Percentiles rank a stretch among this genome's conserved stretches.
These are phyloP conservation scores for Nepenthes gracilis DNA, from an alignment of 148 eudicot species.

Conservation along the genomic window DNA sequence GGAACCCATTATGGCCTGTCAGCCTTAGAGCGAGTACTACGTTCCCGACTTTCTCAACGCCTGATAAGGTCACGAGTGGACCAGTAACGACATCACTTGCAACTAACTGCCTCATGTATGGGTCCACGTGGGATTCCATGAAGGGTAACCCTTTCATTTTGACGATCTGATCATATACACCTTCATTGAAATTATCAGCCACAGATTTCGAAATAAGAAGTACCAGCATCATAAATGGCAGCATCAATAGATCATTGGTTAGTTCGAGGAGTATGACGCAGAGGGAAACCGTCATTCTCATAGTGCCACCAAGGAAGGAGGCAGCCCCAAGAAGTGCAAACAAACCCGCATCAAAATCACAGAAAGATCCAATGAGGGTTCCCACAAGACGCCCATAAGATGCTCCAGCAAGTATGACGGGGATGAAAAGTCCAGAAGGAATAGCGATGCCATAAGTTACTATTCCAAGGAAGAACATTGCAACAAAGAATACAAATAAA, in stretches of 20 bases:
- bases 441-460: slow-evolving; percentile 74
- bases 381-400: slow-evolving; percentile 72
- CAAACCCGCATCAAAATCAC: slow-evolving; percentile 40
- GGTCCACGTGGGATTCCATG: slow-evolving; percentile 68
- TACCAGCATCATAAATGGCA: slow-evolving; percentile 64
- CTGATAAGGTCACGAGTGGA: slow-evolving; percentile 41
- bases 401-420: slow-evolving; percentile 79
- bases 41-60: slow-evolving; percentile 56
- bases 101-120: slow-evolving; percentile 57
- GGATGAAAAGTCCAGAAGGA: slow-evolving; percentile 78
- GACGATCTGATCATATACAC: slow-evolving; percentile 78
- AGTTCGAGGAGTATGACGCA: slow-evolving; percentile 77
- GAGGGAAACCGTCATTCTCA: slow-evolving; percentile 86
- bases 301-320: slow-evolving; percentile 80
- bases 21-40: slow-evolving; percentile 34
- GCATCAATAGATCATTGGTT: slow-evolving; percentile 60
- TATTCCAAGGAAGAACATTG: slow-evolving; percentile 40
- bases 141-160: slow-evolving; percentile 69
- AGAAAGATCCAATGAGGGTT: slow-evolving; percentile 25
- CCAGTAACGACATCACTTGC: slow-evolving; percentile 66
- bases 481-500: slow-evolving; percentile 33
- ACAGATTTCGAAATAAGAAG: slow-evolving; percentile 74
- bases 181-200: slow-evolving; percentile 63
- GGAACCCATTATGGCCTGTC: slow-evolving; percentile 62
- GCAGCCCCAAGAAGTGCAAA: slow-evolving; percentile 81